Evolutionary conservation across 2,329 filamentous ascomycete species (phyloP), one percentile per base, ranked within the genome.

Genomic region (Aspergillus udagawae): DNA sequence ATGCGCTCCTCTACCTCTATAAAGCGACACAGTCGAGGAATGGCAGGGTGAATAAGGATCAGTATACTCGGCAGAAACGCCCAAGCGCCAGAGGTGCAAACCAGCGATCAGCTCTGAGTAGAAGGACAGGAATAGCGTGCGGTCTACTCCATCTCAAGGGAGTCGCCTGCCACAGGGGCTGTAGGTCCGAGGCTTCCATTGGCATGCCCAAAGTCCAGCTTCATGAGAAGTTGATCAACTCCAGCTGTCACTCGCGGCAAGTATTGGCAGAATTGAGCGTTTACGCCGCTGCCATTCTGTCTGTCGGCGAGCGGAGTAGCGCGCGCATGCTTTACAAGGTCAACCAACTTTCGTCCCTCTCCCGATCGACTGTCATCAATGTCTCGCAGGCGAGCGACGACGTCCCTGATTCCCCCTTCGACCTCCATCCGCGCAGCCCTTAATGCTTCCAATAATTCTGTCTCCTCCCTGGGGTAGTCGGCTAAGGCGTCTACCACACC

Each of bases 151-250:
- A 61, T 50, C 44, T 57, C 57, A 28, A 20, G 5, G 9, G 6
- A 54, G 10, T n/a, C 52, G 27, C 28, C 20, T 27, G 7, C 12
- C 14, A 20, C 25, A 44, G 4, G 14, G 28, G 49, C n/a, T 56
- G 49, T 6, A 62, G 41, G 32, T 51, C 61, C 42, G 45, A 57
- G n/a, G 51, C 56, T 50, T 53, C 63, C 54, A 59, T 61, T 66
- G 58, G 69, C 59, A 56, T 71, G 66, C 57, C 73, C 69, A 59
- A 83, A 85, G 63, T 96, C 92, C 65, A 97, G 77, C 78, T 96
- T 96, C 91, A 96, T 96, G 70, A 97, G 74, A 69, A 97, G 75
- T 57, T 90, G 81, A 76, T 96, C 91, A 49, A 97, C 85, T 1
- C 91, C 90, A 0, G 90, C 90, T 3, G 91, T 84, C 59, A 88